phyloP scores from a whole-genome alignment of 208 protist species.

The Phytomonas francai region DNA sequence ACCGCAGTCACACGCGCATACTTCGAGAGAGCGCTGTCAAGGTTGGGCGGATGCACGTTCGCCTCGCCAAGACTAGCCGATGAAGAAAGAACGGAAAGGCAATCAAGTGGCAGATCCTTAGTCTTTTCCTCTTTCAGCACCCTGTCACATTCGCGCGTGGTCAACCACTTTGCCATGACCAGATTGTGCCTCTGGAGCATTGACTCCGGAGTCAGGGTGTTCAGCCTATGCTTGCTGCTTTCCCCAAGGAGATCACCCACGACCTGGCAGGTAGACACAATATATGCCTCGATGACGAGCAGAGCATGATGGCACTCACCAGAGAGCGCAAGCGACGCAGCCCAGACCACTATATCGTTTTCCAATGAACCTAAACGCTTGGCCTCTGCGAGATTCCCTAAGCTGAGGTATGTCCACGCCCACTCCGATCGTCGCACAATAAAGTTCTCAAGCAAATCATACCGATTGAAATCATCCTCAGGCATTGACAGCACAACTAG shows the following conservation, averaged over 20 bases:
- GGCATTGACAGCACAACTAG: not conserved
- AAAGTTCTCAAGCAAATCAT: constrained; percentile 13
- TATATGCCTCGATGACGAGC: constrained; percentile 46
- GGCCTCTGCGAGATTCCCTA: constrained; percentile 46
- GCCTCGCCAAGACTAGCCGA: not conserved
- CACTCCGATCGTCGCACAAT: constrained; percentile 17
- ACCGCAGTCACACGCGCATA: not conserved
- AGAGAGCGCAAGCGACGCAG: constrained; percentile 34
- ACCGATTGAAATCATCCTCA: not conserved
- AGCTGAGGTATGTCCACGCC: constrained; percentile 36
- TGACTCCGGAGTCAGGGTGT: not conserved
- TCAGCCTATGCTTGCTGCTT: not conserved
- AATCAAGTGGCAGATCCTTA: not conserved
- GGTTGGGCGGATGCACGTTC: not conserved
- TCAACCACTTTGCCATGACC: not conserved
- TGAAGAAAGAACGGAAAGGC: not conserved
- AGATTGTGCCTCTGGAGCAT: not conserved
- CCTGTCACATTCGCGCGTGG: not conserved
- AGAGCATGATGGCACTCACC: constrained; percentile 32
- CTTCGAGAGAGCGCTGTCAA: not conserved
- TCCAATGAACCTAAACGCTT: constrained; percentile 23
- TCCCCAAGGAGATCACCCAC: constrained; percentile 6
- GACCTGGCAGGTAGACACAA: constrained; percentile 49
- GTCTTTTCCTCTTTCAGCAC: not conserved
- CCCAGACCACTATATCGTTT: constrained; percentile 51